Conservation (phyloP, 2,329 filamentous ascomycete genomes). For the Atkinsonella texensis region DNA sequence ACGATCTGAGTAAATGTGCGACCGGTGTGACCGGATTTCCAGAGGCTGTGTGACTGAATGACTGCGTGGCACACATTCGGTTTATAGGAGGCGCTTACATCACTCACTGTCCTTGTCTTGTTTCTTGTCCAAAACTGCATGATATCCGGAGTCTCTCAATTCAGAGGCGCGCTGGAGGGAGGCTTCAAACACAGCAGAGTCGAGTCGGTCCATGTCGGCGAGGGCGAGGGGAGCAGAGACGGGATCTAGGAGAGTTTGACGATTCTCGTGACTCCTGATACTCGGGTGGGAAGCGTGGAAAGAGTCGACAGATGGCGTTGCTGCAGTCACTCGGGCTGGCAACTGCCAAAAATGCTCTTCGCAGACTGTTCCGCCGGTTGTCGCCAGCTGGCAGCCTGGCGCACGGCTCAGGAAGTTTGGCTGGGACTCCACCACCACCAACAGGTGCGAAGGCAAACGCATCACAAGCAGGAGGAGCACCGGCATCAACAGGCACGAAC, state of each 20-base stretch:
- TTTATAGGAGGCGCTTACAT: not conserved
- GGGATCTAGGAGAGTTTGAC: not conserved
- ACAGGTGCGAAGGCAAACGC: constrained; percentile 5
- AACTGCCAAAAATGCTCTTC: constrained; percentile 19
- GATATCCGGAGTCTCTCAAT: not conserved
- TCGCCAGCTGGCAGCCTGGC: constrained; percentile 13
- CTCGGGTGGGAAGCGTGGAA: not conserved
- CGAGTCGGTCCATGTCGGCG: no score
- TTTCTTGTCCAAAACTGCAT: not conserved
- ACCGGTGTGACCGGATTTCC: not conserved
- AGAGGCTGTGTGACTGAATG: not conserved
- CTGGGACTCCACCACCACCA: constrained; percentile 2
- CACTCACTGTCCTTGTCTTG: not conserved
- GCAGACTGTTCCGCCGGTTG: constrained; percentile 18
- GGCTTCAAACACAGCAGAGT: not conserved
- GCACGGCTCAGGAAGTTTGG: not conserved
- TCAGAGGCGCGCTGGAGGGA: no score
- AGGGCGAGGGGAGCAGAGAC: not conserved
- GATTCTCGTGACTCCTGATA: not conserved
- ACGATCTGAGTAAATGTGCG: not conserved
- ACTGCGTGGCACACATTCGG: not conserved
- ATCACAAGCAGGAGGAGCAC: constrained; percentile 4
- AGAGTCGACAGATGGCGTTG: constrained; percentile 12
- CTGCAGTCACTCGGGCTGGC: constrained; percentile 19
- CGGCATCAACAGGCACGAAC: not conserved